phyloP scores from a whole-genome alignment of 176 grass and related monocot species.

The Alloteropsis semialata region DNA sequence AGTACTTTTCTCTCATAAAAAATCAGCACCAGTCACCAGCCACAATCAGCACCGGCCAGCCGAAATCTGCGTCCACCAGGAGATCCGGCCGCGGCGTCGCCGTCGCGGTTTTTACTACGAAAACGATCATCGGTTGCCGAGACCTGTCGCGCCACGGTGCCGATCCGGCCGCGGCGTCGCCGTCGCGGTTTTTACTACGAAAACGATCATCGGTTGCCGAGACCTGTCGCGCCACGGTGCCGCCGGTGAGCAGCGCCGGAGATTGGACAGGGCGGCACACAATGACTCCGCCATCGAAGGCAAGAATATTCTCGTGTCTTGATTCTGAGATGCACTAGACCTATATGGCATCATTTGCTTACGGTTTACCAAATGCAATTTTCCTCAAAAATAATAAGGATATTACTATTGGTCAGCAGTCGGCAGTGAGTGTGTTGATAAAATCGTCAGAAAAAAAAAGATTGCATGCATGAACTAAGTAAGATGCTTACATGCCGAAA shows the following conservation, averaged over 20 bases:
- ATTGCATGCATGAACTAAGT: not conserved
- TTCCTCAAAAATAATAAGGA: not conserved
- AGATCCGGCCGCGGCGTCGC: conserved; percentile 8
- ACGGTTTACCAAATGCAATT: not conserved
- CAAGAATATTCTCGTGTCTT: conserved; percentile 14
- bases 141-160: not conserved
- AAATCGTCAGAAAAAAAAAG: not conserved
- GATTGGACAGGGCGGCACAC: not conserved
- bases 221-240: not conserved
- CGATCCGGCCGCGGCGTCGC: conserved; percentile 6
- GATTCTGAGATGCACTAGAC: conserved; percentile 7
- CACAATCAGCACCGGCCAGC: no score
- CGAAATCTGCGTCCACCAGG: no score
- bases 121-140: conserved; percentile 14
- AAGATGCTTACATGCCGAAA: conserved; percentile 17
- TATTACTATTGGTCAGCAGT: not conserved
- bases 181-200: conserved; percentile 20
- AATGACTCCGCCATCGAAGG: not conserved
- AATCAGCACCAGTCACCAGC: no score
- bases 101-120: conserved; percentile 20
- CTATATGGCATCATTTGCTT: not conserved
- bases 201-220: conserved; percentile 14
- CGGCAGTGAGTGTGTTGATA: not conserved
- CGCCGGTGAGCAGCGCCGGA: not conserved
- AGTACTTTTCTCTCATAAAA: no score